phyloP scores from a whole-genome alignment of 371 early-diverging fungal genomes.

The Basidiobolus meristosporus region DNA sequence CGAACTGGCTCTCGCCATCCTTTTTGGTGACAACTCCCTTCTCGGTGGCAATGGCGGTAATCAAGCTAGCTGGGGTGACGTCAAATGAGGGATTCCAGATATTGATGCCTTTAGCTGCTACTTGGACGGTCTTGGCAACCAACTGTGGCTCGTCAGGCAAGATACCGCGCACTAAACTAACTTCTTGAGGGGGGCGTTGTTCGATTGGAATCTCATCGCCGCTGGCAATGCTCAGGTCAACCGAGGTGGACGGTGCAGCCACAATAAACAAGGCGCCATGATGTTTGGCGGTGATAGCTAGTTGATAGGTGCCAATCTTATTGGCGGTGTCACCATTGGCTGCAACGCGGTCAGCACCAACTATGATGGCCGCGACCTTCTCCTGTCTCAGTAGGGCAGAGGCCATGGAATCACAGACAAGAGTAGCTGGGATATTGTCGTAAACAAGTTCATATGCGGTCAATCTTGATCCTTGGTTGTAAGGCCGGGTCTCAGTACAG shows the following conservation, averaged over 20 bases:
- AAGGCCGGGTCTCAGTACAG: slow-evolving; percentile 92
- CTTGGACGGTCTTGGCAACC: slow-evolving; percentile 33
- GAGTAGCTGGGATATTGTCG: slow-evolving; percentile 76
- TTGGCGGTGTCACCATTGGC: slow-evolving; percentile 95
- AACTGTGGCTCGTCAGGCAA: slow-evolving; percentile 13
- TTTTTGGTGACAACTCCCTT: slow-evolving; percentile 59
- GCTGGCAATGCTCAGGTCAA: slow-evolving; percentile 47
- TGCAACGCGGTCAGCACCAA: slow-evolving; percentile 93
- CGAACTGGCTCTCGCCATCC: slow-evolving; percentile 24
- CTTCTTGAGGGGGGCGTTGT: slow-evolving; percentile 57
- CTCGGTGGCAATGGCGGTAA: slow-evolving; percentile 89
- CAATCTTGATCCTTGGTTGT: slow-evolving; percentile 88
- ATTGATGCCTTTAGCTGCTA: slow-evolving; percentile 62
- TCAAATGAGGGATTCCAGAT: slow-evolving; percentile 97
- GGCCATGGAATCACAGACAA: slow-evolving; percentile 85
- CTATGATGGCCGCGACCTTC: slow-evolving; percentile 64
- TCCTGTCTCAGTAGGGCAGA: slow-evolving; percentile 48
- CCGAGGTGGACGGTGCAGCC: slow-evolving; percentile 84
- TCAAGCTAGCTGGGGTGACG: slow-evolving; percentile 74
- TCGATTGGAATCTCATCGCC: slow-evolving; percentile 79
- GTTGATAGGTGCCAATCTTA: slow-evolving; percentile 94
- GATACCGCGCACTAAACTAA: slow-evolving; percentile 48
- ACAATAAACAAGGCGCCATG: slow-evolving; percentile 83
- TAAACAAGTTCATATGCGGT: slow-evolving; percentile 90
- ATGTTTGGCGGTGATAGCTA: slow-evolving; percentile 73